Conservation (phyloP, 306 rosid genomes). For the Neltuma alba region DNA sequence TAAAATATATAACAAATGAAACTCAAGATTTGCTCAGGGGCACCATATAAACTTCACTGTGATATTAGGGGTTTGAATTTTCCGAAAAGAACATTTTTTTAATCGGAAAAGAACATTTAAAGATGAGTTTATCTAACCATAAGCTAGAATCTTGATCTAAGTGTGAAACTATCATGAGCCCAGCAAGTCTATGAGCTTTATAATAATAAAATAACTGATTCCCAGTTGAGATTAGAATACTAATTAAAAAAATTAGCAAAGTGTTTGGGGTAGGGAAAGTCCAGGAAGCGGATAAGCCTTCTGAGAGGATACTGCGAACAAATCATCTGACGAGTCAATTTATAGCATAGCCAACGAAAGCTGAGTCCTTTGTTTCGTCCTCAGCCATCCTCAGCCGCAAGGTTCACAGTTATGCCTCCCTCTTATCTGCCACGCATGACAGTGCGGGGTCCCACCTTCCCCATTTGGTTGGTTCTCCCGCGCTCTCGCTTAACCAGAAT, state of each 20-base stretch:
- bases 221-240: too few relatives aligned
- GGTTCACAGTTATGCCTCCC: constrained; percentile 18
- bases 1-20: too few relatives aligned
- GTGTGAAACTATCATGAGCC: neutral
- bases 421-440: constrained; percentile 77
- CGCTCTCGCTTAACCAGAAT: constrained; percentile 35
- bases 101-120: too few relatives aligned
- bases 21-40: too few relatives aligned
- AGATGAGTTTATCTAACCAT: too few relatives aligned
- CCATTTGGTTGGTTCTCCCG: constrained; percentile 39
- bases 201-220: too few relatives aligned
- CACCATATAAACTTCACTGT: too few relatives aligned
- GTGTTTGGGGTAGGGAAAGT: neutral
- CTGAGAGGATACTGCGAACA: neutral
- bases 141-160: too few relatives aligned
- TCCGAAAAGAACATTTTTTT: too few relatives aligned
- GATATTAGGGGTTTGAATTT: too few relatives aligned
- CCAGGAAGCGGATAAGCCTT: neutral
- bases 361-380: neutral
- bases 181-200: neutral
- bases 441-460: constrained; percentile 42
- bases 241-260: neutral
- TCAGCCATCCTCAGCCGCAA: constrained; percentile 50
- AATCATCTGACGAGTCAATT: neutral
- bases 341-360: neutral